These are phyloP conservation scores for Euclidium syriacum DNA, from an alignment of 345 rosid species.

Conservation along the genomic window DNA sequence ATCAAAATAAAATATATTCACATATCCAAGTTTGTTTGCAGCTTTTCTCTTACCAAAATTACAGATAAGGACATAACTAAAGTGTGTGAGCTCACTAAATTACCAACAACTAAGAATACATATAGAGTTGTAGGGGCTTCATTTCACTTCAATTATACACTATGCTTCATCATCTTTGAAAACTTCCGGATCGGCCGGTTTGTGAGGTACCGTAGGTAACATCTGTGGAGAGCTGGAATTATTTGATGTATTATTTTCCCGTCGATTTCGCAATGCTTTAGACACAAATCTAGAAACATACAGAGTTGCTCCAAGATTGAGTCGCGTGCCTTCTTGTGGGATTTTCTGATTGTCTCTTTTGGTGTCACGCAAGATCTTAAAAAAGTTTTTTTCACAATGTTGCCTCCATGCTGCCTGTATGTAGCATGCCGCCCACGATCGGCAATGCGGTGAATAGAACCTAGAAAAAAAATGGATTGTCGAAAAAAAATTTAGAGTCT, in stretches of 20 bases:
- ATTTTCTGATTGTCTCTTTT: not conserved
- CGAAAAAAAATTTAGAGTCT: not conserved
- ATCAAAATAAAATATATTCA: too few species aligned
- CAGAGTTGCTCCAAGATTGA: conserved; percentile 36
- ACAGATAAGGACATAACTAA: too few species aligned
- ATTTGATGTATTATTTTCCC: not conserved
- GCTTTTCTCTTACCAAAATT: not conserved
- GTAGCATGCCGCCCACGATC: conserved; percentile 60
- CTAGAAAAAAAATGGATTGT: conserved; percentile 29
- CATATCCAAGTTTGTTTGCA: not conserved
- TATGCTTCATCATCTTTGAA: conserved; percentile 5
- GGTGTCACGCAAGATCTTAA: not conserved
- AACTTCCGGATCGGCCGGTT: conserved; percentile 36
- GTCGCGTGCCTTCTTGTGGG: not conserved
- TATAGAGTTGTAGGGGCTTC: not conserved
- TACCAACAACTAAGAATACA: not conserved
- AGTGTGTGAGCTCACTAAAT: not conserved
- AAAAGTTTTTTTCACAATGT: conserved; percentile 40
- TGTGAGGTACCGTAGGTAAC: conserved; percentile 30
- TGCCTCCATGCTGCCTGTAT: conserved; percentile 68
- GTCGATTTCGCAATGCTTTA: conserved; percentile 30
- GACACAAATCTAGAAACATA: conserved; percentile 43
- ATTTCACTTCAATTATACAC: not conserved
- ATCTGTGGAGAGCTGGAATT: conserved; percentile 21
- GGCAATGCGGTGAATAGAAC: conserved; percentile 49